Base-by-base conservation (phyloP, 1,284 basidiomycete species). In the Trametes pubescens region DNA sequence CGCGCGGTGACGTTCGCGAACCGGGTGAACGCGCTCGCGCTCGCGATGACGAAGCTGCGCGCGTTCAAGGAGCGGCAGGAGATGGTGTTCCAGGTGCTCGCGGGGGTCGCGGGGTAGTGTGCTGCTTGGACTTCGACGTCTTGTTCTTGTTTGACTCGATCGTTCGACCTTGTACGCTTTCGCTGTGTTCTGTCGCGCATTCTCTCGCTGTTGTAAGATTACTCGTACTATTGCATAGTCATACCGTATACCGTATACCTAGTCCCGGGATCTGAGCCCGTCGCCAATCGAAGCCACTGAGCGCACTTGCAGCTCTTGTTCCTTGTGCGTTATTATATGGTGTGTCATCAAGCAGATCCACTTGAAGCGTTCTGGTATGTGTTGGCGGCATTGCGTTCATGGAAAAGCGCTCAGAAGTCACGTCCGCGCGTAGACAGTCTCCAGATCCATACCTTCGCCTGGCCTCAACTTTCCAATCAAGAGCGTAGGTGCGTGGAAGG, bases 41-140 rank as follows among this genome's bases (percentile, higher is more conserved):
- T 94, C 61, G 82, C 81, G 0, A 86, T 93, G 84, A 91, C 87
- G 53, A 80, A 79, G 72, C 75, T 94, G 65, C 82, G 80, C 65
- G 85, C 88, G 51, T 94, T 94, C 72, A 84, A 80, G 68, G 89
- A 93, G 70, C 74, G 91, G 56, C 90, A 93, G 75, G 81, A 81
- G 2, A 81, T 86, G 61, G 89, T 92, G 13, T 94, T 94, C 74
- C 84, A 84, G 73, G 86, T 93, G 9, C 76, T 92, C 43, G 78
- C 80, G 38, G 83, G 86, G 22, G 69, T 74, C 24, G 69, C 64
- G n/a, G 57, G 64, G 46, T 43, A 7, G 18, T 43, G 6, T 3
- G 4, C 3, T 13, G 40, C 18, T 2, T n/a, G 40, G 18, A 16
- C 40, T 43, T 43, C 13, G 18, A 43, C 40, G 4, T 43, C 40